Evolutionary conservation across 768 basidiomycete species (phyloP).

Genomic region (Mycena capillaripes): DNA sequence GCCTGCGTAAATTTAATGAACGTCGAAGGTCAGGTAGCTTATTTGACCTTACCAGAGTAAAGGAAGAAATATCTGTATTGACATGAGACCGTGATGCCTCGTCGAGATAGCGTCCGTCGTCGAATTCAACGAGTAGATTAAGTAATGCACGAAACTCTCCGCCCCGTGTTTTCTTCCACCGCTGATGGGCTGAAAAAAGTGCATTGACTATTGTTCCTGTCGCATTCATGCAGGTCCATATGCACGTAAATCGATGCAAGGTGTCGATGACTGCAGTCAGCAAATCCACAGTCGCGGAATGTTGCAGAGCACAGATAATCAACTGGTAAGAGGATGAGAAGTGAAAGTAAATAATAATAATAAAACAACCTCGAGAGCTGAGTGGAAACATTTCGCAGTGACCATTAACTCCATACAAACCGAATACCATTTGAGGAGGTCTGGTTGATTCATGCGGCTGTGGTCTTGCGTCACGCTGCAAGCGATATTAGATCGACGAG

Average conservation of each 20-base stretch:
- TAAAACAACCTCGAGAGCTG: conserved; percentile 80
- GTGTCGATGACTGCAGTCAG: conserved; percentile 77
- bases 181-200: conserved; percentile 72
- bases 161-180: conserved; percentile 72
- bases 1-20: conserved; percentile 50
- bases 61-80: conserved; percentile 69
- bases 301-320: conserved; percentile 66
- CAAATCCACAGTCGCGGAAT: conserved; percentile 64
- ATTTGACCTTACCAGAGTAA: conserved; percentile 65
- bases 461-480: conserved; percentile 33
- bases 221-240: conserved; percentile 85
- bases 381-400: conserved; percentile 73
- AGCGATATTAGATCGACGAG: conserved; percentile 2
- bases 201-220: conserved; percentile 68
- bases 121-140: conserved; percentile 75
- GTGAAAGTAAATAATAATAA: conserved; percentile 34
- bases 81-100: conserved; percentile 71
- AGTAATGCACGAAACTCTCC: conserved; percentile 75
- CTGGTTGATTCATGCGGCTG: conserved; percentile 49
- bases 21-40: neutral
- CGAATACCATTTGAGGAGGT: conserved; percentile 68
- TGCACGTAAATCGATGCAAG: conserved; percentile 76
- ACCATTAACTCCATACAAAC: conserved; percentile 72
- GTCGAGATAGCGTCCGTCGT: conserved; percentile 70
- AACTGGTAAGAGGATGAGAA: conserved; percentile 52